Conservation (phyloP, 139 green algal species). For the Zygnema circumcarinatum region DNA sequence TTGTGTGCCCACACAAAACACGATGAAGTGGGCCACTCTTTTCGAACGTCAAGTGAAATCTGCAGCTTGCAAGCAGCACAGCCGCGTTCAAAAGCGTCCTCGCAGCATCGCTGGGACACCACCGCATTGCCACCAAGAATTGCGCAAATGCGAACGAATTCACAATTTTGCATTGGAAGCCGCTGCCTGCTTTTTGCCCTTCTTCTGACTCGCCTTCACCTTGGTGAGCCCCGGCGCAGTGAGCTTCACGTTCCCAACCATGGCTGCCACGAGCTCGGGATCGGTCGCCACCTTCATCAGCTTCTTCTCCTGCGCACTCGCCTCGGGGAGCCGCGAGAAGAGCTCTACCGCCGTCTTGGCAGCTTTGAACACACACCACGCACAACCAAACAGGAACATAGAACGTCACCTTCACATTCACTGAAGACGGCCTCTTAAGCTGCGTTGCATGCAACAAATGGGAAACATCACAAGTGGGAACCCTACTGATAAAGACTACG, state of each 20-base stretch:
- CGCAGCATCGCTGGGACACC: too few species aligned
- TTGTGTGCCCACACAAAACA: too few species aligned
- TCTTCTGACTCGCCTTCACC: slow-evolving; percentile 69
- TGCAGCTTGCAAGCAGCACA: too few species aligned
- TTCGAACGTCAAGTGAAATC: too few species aligned
- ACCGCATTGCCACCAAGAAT: too few species aligned
- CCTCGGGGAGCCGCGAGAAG: slow-evolving; percentile 66
- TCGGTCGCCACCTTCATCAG: slow-evolving; percentile 81
- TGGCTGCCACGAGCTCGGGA: slow-evolving; percentile 79
- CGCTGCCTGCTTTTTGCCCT: slow-evolving; percentile 62
- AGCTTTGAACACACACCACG: too few species aligned
- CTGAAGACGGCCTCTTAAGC: not conserved
- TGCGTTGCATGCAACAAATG: not conserved
- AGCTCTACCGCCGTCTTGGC: slow-evolving; percentile 58
- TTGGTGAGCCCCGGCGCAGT: slow-evolving; percentile 85
- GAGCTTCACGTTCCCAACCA: slow-evolving; percentile 89
- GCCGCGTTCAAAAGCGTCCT: not conserved
- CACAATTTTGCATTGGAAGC: not conserved
- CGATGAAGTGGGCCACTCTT: too few species aligned
- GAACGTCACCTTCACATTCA: not conserved
- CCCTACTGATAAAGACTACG: not conserved
- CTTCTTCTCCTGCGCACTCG: slow-evolving; percentile 61
- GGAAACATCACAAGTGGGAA: not conserved
- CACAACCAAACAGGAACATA: not conserved
- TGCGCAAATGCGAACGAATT: not conserved